A percentile compares a stretch with the other conserved stretches of the same genome.
phyloP scores from a whole-genome alignment of 495 filamentous ascomycete genomes.

The Hamigera avellanea region DNA sequence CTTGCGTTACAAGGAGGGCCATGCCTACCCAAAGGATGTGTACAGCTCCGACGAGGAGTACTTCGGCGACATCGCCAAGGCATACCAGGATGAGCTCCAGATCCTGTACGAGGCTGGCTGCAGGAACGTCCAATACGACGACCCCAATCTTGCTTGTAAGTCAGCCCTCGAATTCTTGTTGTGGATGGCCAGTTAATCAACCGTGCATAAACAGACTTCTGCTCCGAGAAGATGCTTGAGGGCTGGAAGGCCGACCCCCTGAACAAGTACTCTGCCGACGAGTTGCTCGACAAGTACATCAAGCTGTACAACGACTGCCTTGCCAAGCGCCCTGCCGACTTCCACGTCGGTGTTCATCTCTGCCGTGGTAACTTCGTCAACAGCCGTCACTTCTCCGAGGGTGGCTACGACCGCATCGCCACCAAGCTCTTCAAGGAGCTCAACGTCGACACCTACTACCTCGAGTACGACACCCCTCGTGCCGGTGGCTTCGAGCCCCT shows the following conservation, averaged over 20 bases:
- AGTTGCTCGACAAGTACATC: slow-evolving; percentile 64
- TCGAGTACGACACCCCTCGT: slow-evolving; percentile 71
- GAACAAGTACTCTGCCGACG: slow-evolving; percentile 47
- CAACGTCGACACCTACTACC: slow-evolving; percentile 68
- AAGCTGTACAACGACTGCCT: slow-evolving; percentile 65
- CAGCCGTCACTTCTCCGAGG: slow-evolving; percentile 68
- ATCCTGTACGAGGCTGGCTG: slow-evolving; percentile 58
- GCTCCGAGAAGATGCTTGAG: slow-evolving; percentile 59
- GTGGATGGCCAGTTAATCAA: too few species aligned
- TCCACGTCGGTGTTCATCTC: slow-evolving; percentile 67
- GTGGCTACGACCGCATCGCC: slow-evolving; percentile 71
- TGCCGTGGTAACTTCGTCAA: slow-evolving; percentile 76
- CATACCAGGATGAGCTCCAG: slow-evolving; percentile 55
- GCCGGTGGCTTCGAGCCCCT: slow-evolving; percentile 73
- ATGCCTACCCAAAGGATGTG: slow-evolving; percentile 52
- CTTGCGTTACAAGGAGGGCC: slow-evolving; percentile 58
- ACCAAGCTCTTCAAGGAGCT: slow-evolving; percentile 67
- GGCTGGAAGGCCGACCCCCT: slow-evolving; percentile 49
- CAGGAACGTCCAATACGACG: slow-evolving; percentile 64
- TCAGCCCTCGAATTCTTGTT: too few species aligned
- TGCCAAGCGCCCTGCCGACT: slow-evolving; percentile 48
- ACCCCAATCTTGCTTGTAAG: slow-evolving; percentile 67
- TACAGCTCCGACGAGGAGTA: slow-evolving; percentile 59
- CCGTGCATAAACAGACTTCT: slow-evolving; percentile 47
- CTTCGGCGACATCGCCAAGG: slow-evolving; percentile 62